These are phyloP conservation scores for Trypanosoma mega DNA, from an alignment of 208 protist genomes.

Conservation along the genomic window DNA sequence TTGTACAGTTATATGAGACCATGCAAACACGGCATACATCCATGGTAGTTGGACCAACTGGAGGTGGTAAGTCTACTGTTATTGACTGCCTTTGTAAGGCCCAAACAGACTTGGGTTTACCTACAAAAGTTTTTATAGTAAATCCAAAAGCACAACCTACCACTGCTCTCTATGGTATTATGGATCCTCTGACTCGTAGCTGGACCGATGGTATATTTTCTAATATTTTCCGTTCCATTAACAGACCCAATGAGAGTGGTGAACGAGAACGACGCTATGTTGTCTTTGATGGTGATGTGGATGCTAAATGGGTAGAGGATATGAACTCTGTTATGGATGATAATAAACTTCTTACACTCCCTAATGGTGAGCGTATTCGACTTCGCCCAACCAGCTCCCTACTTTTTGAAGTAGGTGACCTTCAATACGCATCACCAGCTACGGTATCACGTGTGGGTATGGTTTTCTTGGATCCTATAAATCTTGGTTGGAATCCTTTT, in stretches of 20 bases:
- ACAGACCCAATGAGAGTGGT: constrained; percentile 73
- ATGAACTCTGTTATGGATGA: constrained; percentile 99
- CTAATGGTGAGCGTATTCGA: constrained; percentile 98
- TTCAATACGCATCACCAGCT: constrained; percentile 99
- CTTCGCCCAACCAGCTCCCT: constrained; percentile 94
- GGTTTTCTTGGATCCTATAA: constrained; percentile 98
- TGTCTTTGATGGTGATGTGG: constrained; percentile 99
- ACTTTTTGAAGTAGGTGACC: constrained; percentile 98
- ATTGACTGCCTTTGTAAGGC: constrained; percentile 94
- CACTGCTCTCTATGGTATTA: constrained; percentile 97
- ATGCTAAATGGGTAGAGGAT: constrained; percentile 99
- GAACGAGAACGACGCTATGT: constrained; percentile 94
- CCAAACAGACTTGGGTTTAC: constrained; percentile 90
- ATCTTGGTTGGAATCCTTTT: constrained; percentile 96
- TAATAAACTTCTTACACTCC: constrained; percentile 99
- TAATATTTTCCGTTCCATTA: constrained; percentile 98
- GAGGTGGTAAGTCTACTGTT: constrained; percentile 98
- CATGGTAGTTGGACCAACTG: constrained; percentile 98
- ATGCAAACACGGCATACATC: constrained; percentile 98
- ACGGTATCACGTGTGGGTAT: constrained; percentile 99
- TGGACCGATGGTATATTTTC: constrained; percentile 99
- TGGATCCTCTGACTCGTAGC: constrained; percentile 97
- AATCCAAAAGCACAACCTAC: constrained; percentile 98
- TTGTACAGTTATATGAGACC: constrained; percentile 99
- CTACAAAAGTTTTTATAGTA: constrained; percentile 94